These are phyloP conservation scores for Friedmanniomyces endolithicus DNA, from an alignment of 495 filamentous ascomycete genomes.

Conservation along the genomic window DNA sequence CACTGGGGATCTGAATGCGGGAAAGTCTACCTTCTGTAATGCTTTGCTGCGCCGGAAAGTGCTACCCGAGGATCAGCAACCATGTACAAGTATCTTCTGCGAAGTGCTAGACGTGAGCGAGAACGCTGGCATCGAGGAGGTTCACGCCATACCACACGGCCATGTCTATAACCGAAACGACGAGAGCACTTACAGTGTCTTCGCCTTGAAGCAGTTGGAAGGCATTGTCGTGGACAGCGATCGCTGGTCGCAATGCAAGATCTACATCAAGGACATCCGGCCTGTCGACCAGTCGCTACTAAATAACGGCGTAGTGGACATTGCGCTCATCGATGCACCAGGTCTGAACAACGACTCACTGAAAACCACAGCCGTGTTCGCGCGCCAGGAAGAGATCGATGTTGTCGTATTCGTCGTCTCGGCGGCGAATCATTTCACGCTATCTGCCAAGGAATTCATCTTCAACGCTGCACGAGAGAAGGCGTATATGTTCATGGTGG, in stretches of 20 bases:
- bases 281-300: conserved; percentile 85
- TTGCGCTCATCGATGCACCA: conserved; percentile 92
- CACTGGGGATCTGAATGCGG: conserved; percentile 94
- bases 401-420: conserved; percentile 98
- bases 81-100: conserved; percentile 98
- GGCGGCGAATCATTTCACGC: conserved; percentile 92
- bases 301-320: conserved; percentile 96
- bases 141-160: conserved; percentile 69
- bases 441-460: conserved; percentile 93
- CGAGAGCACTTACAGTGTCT: conserved; percentile 87
- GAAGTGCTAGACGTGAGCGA: conserved; percentile 88
- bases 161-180: conserved; percentile 72
- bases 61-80: conserved; percentile 91
- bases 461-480: conserved; percentile 91
- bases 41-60: conserved; percentile 84
- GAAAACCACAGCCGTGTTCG: conserved; percentile 94
- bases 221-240: conserved; percentile 79
- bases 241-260: conserved; percentile 85
- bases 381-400: conserved; percentile 94
- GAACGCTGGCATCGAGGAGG: conserved; percentile 82
- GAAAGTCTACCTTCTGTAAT: conserved; percentile 98
- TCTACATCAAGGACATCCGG: conserved; percentile 87
- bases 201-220: conserved; percentile 61
- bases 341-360: conserved; percentile 90
- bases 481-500: conserved; percentile 97